Conservation (phyloP, 2,329 filamentous ascomycete species). For the Stromatinia cepivora region DNA sequence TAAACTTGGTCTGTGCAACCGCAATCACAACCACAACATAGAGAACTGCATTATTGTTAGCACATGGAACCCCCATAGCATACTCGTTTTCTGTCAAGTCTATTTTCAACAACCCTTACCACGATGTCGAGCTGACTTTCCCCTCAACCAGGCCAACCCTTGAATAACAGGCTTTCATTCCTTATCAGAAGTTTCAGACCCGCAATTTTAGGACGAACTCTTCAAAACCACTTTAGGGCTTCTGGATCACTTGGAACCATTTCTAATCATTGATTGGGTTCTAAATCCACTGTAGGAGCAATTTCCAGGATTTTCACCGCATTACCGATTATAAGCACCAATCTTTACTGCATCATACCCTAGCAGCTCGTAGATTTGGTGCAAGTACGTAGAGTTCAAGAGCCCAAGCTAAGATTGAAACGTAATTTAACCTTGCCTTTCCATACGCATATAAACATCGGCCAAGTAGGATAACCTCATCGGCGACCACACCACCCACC, state of each 20-base stretch:
- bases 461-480: constrained; percentile 7
- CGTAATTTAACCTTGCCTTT: not conserved
- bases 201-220: not conserved
- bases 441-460: not conserved
- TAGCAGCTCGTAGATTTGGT: not conserved
- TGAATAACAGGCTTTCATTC: not conserved
- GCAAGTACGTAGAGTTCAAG: constrained; percentile 17
- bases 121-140: constrained; percentile 9
- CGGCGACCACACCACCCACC: constrained; percentile 3
- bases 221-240: not conserved
- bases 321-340: constrained; percentile 6
- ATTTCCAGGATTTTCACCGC: constrained; percentile 6
- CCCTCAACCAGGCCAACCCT: not conserved
- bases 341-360: constrained; percentile 2
- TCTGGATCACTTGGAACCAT: not conserved
- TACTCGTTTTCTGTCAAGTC: not conserved
- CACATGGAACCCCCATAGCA: not conserved
- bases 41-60: constrained; percentile 9
- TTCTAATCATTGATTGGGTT: not conserved
- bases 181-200: constrained; percentile 3
- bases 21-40: constrained; percentile 10
- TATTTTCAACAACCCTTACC: constrained; percentile 8
- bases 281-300: not conserved
- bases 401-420: constrained; percentile 17
- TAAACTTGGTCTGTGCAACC: constrained; percentile 16